phyloP scores from a whole-genome alignment of 495 filamentous ascomycete species.

The Corynascus novoguineensis region DNA sequence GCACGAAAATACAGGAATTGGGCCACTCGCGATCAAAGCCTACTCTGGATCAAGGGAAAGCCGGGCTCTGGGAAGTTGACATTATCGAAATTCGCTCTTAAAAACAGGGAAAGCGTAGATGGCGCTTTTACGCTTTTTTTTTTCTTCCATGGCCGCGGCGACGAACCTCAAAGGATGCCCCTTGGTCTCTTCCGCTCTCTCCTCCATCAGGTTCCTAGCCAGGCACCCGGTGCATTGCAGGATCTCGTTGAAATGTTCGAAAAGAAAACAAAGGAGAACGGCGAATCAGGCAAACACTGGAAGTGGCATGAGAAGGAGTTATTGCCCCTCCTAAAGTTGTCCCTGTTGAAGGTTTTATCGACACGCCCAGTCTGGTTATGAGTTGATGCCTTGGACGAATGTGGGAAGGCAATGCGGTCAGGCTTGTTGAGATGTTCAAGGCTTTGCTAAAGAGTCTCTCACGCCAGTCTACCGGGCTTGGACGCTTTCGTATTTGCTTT shows the following conservation, averaged over 20 bases:
- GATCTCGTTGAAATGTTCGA: slow-evolving; percentile 19
- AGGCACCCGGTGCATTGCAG: slow-evolving; percentile 16
- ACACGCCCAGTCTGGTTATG: slow-evolving; percentile 22
- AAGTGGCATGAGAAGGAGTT: slow-evolving; percentile 28
- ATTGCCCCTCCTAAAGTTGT: slow-evolving; percentile 9
- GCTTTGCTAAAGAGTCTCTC: slow-evolving; percentile 9
- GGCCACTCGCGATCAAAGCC: slow-evolving; percentile 24
- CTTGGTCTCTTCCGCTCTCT: slow-evolving; percentile 34
- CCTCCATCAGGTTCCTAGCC: slow-evolving; percentile 30
- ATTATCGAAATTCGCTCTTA: slow-evolving; percentile 33
- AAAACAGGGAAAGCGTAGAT: slow-evolving; percentile 9
- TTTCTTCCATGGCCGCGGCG: slow-evolving; percentile 36
- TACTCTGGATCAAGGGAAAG: slow-evolving; percentile 48
- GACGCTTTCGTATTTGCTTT: slow-evolving; percentile 32
- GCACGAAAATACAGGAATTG: slow-evolving; percentile 31
- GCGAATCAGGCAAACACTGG: slow-evolving; percentile 20
- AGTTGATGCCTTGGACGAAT: slow-evolving; percentile 35
- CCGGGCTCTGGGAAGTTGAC: slow-evolving; percentile 47
- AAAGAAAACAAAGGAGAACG: slow-evolving; percentile 13
- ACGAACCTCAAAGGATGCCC: slow-evolving; percentile 27
- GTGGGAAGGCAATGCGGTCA: slow-evolving; percentile 25
- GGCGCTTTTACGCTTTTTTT: slow-evolving; percentile 29
- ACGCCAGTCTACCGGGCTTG: neutral
- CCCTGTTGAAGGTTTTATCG: slow-evolving; percentile 10
- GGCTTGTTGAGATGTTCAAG: slow-evolving; percentile 23